phyloP scores from a whole-genome alignment of 768 basidiomycete genomes.

The Trametes cingulata region DNA sequence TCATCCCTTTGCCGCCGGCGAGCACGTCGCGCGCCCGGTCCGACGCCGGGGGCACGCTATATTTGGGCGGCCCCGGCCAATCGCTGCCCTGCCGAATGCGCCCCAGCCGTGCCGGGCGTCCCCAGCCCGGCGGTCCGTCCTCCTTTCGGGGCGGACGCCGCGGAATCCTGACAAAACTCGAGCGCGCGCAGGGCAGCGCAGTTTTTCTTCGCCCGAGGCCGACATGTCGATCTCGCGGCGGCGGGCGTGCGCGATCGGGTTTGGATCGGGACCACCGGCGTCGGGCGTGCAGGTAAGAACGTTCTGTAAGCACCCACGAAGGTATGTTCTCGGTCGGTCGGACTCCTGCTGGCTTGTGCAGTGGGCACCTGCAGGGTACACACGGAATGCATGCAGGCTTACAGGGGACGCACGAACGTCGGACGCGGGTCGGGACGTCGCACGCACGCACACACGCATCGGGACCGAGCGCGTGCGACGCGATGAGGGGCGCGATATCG shows the following conservation, averaged over 20 bases:
- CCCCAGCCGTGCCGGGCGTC: conserved; percentile 6
- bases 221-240: not conserved
- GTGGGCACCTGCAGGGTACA: not conserved
- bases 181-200: too few species aligned
- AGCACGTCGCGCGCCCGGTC: conserved; percentile 3
- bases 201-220: conserved; percentile 1
- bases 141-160: too few species aligned
- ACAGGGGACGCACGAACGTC: too few species aligned
- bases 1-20: conserved; percentile 12
- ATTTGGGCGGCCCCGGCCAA: conserved; percentile 5
- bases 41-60: conserved; percentile 4
- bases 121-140: too few species aligned
- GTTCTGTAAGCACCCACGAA: not conserved
- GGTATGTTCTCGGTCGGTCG: not conserved
- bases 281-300: not conserved
- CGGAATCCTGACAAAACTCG: not conserved
- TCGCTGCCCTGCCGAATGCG: not conserved
- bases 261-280: not conserved
- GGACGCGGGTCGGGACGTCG: too few species aligned
- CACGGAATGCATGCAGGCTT: not conserved
- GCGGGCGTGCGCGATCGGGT: conserved; percentile 1
- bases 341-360: too few species aligned
- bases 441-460: too few species aligned
- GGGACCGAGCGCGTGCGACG: not conserved
- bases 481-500: conserved; percentile 6